Conservation (phyloP, 345 rosid species). For the Geranium rotundifolium region DNA sequence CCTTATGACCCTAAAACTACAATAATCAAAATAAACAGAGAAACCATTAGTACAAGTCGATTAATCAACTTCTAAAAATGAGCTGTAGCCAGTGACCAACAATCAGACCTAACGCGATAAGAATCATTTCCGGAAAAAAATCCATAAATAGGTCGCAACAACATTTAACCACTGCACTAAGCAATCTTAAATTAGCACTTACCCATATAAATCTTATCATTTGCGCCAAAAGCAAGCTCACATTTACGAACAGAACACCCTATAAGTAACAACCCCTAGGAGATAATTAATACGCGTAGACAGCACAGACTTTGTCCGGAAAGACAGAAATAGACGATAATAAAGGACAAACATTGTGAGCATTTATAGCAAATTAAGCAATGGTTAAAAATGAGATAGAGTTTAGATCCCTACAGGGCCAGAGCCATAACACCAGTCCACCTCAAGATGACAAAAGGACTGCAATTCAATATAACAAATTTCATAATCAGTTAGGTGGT, state of each 20-base stretch:
- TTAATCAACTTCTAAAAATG: no score
- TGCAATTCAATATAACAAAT: neutral
- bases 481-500: neutral
- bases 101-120: no score
- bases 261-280: no score
- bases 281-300: no score
- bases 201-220: neutral
- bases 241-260: neutral
- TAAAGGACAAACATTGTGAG: neutral
- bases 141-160: no score
- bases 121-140: no score
- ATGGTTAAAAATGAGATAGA: neutral
- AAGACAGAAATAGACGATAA: neutral
- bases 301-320: no score
- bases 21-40: neutral
- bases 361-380: neutral
- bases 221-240: neutral
- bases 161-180: neutral
- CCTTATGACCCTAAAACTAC: neutral
- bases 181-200: neutral
- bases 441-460: no score
- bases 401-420: neutral
- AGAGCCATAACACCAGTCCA: no score
- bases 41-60: neutral
- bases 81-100: no score